Evolutionary conservation across 345 rosid genomes (phyloP), one percentile per base, ranked within the genome.

Genomic region (Linum tenue): DNA sequence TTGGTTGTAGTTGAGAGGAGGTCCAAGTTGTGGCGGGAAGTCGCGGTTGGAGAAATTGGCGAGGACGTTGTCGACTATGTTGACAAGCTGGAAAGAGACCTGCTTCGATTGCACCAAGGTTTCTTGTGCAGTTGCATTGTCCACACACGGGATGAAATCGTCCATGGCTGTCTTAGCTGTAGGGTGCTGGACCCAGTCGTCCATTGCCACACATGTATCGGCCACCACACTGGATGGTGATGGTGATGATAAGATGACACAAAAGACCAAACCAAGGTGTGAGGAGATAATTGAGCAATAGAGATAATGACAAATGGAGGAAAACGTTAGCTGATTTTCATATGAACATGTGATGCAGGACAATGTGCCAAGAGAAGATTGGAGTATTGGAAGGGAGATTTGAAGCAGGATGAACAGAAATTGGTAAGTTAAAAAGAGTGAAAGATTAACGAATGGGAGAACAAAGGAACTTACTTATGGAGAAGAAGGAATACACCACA

Each of bases 401-500:
- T 22, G 0, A 22, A 22, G 0, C 31, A 22, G 0, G 31, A 22
- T 22, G 31, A 22, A 22, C 31, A 22, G 0, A 22, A 22, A 22
- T 22, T 22, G 31, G n/a, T 22, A 22, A 22, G 31, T 0, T 22
- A 22, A 22, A 22, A 22, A n/a, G n/a, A n/a, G n/a, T n/a, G n/a
- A n/a, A 48, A 12, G 50, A 63, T 56, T 7, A 61, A 36, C 31
- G 42, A 48, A 55, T 40, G 5, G 42, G 12, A 63, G 17, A 15
- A 41, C 51, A 62, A 41, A 0, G 5, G 15, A 68, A 82, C 95
- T 74, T 78, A 90, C 97, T 84, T 87, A 59, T 94, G 96, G 57
- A 88, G 77, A 67, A 91, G 85, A 64, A 90, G 87, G 77, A 91
- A 94, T 39, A 86, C 81, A 35, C 99, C 97, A 64, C 96, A 88